A percentile compares a stretch with the other conserved stretches of the same genome.
Conservation (phyloP, 2,329 filamentous ascomycete genomes). For the Alternaria sp. region DNA sequence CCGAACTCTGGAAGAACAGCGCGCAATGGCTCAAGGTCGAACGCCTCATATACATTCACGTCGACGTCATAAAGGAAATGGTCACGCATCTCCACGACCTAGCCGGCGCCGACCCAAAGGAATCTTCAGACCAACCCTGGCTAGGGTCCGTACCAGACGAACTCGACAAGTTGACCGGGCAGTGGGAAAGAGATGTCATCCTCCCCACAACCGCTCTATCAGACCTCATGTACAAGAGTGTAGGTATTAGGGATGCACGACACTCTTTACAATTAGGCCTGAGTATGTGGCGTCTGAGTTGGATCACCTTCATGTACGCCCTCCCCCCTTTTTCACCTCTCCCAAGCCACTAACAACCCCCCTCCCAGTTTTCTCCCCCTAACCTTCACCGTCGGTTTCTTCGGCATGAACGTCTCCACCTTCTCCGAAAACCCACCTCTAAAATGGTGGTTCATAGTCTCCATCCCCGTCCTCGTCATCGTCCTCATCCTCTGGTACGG, state of each 20-base stretch:
- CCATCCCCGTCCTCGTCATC: slow-evolving; percentile 54
- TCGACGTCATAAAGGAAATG: slow-evolving; percentile 57
- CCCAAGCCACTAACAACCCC: too few species aligned
- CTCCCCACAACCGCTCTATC: slow-evolving; percentile 58
- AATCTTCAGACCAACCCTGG: slow-evolving; percentile 46
- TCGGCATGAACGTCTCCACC: slow-evolving; percentile 60
- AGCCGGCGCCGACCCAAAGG: slow-evolving; percentile 39
- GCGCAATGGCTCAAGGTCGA: slow-evolving; percentile 60
- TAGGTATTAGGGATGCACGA: slow-evolving; percentile 59
- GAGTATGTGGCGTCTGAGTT: slow-evolving; percentile 64
- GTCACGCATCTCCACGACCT: slow-evolving; percentile 52
- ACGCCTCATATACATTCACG: slow-evolving; percentile 58
- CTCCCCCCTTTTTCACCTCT: too few species aligned
- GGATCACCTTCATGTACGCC: slow-evolving; percentile 72
- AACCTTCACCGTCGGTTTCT: slow-evolving; percentile 58
- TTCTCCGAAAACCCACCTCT: slow-evolving; percentile 39
- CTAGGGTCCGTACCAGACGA: slow-evolving; percentile 50
- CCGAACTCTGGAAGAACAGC: slow-evolving; percentile 60
- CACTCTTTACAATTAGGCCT: slow-evolving; percentile 57
- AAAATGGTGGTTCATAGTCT: slow-evolving; percentile 54
- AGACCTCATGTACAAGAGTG: slow-evolving; percentile 60
- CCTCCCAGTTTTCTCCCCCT: slow-evolving; percentile 65
- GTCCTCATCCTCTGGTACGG: slow-evolving; percentile 57
- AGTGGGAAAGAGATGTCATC: slow-evolving; percentile 58
- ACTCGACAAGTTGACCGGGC: slow-evolving; percentile 55